phyloP scores from a whole-genome alignment of 208 protist species.

The Angomonas desouzai region DNA sequence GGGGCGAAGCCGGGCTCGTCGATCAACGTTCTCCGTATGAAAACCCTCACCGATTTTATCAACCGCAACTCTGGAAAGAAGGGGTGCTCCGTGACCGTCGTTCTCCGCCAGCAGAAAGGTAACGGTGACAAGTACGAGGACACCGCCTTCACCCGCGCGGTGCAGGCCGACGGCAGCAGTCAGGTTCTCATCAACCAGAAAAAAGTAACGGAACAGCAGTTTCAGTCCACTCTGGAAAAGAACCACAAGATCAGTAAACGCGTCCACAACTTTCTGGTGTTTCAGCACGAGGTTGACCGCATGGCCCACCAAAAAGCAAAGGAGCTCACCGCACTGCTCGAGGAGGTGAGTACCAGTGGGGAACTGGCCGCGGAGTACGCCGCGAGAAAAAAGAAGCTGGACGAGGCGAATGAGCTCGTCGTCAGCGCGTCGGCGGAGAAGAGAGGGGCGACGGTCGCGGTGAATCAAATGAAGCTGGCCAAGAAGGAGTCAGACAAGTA shows the following conservation, averaged over 20 bases:
- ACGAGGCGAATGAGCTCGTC: constrained; percentile 79
- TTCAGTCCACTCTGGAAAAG: constrained; percentile 63
- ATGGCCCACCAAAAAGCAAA: constrained; percentile 93
- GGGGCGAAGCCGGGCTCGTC: background rate
- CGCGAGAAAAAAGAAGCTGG: constrained; percentile 41
- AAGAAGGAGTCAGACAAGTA: constrained; percentile 95
- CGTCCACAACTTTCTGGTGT: constrained; percentile 94
- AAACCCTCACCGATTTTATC: constrained; percentile 90
- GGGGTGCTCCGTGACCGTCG: constrained; percentile 74
- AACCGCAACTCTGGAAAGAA: constrained; percentile 53
- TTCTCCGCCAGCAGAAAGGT: constrained; percentile 46
- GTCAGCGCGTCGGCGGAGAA: constrained; percentile 83
- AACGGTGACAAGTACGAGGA: constrained; percentile 26
- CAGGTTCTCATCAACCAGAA: constrained; percentile 80
- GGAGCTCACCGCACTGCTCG: constrained; percentile 96
- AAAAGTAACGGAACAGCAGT: constrained; percentile 70
- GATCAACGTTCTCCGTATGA: constrained; percentile 63
- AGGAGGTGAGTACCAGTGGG: constrained; percentile 93
- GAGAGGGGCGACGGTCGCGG: constrained; percentile 83
- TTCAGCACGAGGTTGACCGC: constrained; percentile 96
- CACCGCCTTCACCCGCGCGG: constrained; percentile 70
- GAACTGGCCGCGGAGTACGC: constrained; percentile 94
- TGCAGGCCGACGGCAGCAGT: constrained; percentile 51
- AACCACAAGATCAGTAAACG: constrained; percentile 85
- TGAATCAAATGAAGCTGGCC: constrained; percentile 93